These are phyloP conservation scores for Furculomyces boomerangus DNA, from an alignment of 371 early-diverging fungal genomes.

Conservation along the genomic window DNA sequence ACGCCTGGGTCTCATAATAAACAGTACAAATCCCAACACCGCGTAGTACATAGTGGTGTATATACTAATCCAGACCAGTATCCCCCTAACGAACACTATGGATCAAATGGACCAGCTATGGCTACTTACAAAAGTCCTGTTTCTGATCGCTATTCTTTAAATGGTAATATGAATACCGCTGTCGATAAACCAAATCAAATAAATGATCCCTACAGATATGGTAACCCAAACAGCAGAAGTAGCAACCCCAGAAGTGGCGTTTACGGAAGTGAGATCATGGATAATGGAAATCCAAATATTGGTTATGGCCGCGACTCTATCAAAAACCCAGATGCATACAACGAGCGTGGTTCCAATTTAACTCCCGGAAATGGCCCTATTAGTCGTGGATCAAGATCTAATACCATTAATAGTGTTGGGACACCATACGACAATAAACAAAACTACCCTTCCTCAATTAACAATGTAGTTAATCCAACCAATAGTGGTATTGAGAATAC, in stretches of 20 bases:
- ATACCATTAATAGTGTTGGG: too few relatives aligned
- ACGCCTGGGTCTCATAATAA: too few relatives aligned
- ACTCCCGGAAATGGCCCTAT: neutral
- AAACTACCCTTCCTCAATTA: too few relatives aligned
- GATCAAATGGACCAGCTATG: neutral
- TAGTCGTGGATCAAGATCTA: neutral
- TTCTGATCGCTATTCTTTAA: too few relatives aligned
- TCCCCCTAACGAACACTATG: neutral
- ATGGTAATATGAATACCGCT: too few relatives aligned
- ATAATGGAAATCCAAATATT: slow-evolving; percentile 3
- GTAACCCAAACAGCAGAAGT: slow-evolving; percentile 8
- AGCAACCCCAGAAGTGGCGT: slow-evolving; percentile 2
- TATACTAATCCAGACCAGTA: neutral
- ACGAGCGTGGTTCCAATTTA: neutral
- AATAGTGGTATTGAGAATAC: too few relatives aligned
- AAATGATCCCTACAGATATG: slow-evolving; percentile 11
- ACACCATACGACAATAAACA: too few relatives aligned
- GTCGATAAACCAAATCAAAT: slow-evolving; percentile 6
- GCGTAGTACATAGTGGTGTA: neutral
- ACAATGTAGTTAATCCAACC: too few relatives aligned
- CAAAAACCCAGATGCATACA: neutral
- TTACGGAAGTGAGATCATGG: slow-evolving; percentile 2
- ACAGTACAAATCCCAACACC: too few relatives aligned
- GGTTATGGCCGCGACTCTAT: neutral
- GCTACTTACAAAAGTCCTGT: too few relatives aligned